phyloP scores from a whole-genome alignment of 108 stramenopile species.

The Chaetoceros muelleri region DNA sequence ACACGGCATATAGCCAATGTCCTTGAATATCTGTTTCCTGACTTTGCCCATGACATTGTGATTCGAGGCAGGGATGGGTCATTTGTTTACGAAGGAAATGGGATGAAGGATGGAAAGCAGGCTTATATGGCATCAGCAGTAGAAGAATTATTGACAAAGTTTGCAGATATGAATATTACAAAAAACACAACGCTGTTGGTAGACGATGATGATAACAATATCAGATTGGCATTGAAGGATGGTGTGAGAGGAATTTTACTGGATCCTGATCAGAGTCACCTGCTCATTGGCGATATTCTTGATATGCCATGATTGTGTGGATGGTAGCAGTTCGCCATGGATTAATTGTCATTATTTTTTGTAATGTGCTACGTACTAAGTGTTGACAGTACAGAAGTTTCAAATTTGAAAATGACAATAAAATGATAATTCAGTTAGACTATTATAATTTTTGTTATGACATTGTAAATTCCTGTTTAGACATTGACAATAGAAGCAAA shows the following conservation, averaged over 20 bases:
- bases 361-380: no score
- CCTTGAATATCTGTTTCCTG: slow-evolving; percentile 37
- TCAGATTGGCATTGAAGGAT: slow-evolving; percentile 56
- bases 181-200: slow-evolving; percentile 82
- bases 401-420: no score
- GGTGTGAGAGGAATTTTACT: slow-evolving; percentile 75
- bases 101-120: slow-evolving; percentile 77
- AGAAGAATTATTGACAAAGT: slow-evolving; percentile 58
- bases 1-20: slow-evolving; percentile 57
- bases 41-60: slow-evolving; percentile 43
- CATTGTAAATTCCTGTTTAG: no score
- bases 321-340: no score
- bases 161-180: slow-evolving; percentile 35
- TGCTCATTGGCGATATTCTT: slow-evolving; percentile 49
- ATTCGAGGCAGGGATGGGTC: slow-evolving; percentile 81
- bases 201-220: slow-evolving; percentile 89
- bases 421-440: no score
- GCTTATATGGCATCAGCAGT: slow-evolving; percentile 88
- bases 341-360: no score
- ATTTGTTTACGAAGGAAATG: slow-evolving; percentile 73
- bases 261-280: slow-evolving; percentile 60
- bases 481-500: no score
- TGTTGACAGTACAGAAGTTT: no score
- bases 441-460: no score
- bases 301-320: slow-evolving; percentile 29